Evolutionary conservation across 441 rosid species (phyloP).

Genomic region (Oxalis stricta): DNA sequence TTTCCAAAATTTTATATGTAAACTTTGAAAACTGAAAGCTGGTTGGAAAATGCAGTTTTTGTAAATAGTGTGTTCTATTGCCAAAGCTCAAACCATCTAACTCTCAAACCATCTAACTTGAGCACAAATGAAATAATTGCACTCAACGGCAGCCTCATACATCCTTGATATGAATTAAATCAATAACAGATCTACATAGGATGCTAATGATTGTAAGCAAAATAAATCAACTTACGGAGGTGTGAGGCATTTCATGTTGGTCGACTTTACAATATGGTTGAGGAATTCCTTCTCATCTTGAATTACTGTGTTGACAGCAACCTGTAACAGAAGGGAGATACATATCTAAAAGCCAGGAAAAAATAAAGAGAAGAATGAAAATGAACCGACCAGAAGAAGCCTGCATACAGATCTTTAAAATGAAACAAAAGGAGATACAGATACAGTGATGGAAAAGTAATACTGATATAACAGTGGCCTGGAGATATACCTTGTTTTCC

Average conservation of each 20-base stretch:
- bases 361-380: neutral
- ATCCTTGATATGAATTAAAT: neutral
- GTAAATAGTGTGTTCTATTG: neutral
- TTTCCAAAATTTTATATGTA: too few species aligned
- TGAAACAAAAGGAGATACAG: neutral
- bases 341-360: neutral
- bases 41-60: too few species aligned
- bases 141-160: neutral
- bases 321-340: conserved; percentile 27
- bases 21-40: too few species aligned
- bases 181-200: too few species aligned
- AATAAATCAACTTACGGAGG: conserved; percentile 47
- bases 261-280: conserved; percentile 65
- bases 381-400: conserved; percentile 3
- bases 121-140: too few species aligned
- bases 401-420: neutral
- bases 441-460: neutral
- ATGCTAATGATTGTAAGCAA: too few species aligned
- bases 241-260: conserved; percentile 86
- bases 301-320: conserved; percentile 78
- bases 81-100: neutral
- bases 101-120: neutral
- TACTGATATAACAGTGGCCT: neutral
- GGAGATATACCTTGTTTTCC: conserved; percentile 82
- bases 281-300: conserved; percentile 71